Evolutionary conservation across 345 rosid species (phyloP), one percentile per base, ranked within the genome.

Genomic region (Excoecaria agallocha): DNA sequence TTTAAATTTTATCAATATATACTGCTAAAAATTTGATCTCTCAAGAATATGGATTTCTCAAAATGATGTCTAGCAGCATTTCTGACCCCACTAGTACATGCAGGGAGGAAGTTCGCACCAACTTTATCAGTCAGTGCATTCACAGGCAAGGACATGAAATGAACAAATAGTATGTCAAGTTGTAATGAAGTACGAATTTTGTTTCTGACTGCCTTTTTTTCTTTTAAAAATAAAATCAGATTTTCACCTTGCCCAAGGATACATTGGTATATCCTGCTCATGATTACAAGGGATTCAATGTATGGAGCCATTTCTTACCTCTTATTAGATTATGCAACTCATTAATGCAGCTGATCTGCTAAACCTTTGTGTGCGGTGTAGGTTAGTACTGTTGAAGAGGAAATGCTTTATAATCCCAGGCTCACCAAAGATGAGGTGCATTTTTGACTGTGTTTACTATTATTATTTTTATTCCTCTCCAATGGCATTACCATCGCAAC

Each of bases 361-460:
- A 43, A 83, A 22, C 59, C 7, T 73, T 63, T 24, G 7, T 24
- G 68, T 70, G 51, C 25, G 68, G 16, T 77, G 80, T 84, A 95
- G 99, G 94, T 91, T 9, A 95, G 96, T 82, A 89, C 98, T 20
- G 97, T 95, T 38, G 97, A 88, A 83, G 99, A 95, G 82, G 98
- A 95, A 86, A 84, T 86, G 80, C 84, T 76, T 57, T 83, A 85
- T 66, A 95, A 95, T 76, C 91, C 90, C 8, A 91, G 99, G 66
- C 75, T 95, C 55, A 87, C 93, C 3, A 95, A 95, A 80, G 93
- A 93, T 82, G 84, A 89, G 96, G 96, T 87, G 77, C 73, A 74
- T 68, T 48, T 68, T 19, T 22, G 30, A 17, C 13, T 35, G 20
- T 49, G 22, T 68, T 3, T 51, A 4, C 4, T 50, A 10, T 30